Conservation (phyloP, 176 grass and related monocot species). For the Musa itinerans region DNA sequence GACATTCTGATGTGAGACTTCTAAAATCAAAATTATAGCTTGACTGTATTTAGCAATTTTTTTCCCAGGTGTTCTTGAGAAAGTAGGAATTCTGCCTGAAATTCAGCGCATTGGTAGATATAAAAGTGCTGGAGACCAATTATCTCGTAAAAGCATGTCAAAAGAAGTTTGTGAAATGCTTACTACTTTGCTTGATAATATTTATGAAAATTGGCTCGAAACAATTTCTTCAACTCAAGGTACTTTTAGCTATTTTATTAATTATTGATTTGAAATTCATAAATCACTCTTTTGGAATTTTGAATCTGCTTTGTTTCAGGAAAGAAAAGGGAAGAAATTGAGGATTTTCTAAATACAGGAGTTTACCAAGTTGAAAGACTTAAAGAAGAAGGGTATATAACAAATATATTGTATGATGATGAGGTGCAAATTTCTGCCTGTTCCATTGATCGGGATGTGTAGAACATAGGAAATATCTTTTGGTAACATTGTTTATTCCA, state of each 20-base stretch:
- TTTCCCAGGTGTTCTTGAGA: constrained; percentile 67
- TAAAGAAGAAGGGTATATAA: constrained; percentile 96
- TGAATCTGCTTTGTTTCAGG: constrained; percentile 39
- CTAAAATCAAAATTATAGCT: background rate
- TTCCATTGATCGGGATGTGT: constrained; percentile 9
- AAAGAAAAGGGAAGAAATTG: constrained; percentile 77
- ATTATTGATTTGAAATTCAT: background rate
- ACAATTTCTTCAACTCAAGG: constrained; percentile 80
- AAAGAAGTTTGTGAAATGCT: constrained; percentile 94
- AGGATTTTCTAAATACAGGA: constrained; percentile 84
- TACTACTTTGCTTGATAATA: constrained; percentile 65
- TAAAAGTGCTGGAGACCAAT: constrained; percentile 89
- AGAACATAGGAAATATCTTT: background rate
- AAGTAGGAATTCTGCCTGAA: constrained; percentile 82
- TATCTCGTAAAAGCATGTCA: constrained; percentile 72
- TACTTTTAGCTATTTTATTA: constrained; percentile 20
- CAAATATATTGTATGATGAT: constrained; percentile 85
- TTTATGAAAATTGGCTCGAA: constrained; percentile 93
- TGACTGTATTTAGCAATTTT: background rate
- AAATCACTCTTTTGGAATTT: background rate
- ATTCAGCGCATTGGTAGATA: constrained; percentile 85
- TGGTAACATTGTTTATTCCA: background rate
- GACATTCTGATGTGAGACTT: background rate
- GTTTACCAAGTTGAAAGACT: constrained; percentile 92
- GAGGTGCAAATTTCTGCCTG: constrained; percentile 54